phyloP scores from a whole-genome alignment of 2,329 filamentous ascomycete genomes.

The Biscogniauxia sp. region DNA sequence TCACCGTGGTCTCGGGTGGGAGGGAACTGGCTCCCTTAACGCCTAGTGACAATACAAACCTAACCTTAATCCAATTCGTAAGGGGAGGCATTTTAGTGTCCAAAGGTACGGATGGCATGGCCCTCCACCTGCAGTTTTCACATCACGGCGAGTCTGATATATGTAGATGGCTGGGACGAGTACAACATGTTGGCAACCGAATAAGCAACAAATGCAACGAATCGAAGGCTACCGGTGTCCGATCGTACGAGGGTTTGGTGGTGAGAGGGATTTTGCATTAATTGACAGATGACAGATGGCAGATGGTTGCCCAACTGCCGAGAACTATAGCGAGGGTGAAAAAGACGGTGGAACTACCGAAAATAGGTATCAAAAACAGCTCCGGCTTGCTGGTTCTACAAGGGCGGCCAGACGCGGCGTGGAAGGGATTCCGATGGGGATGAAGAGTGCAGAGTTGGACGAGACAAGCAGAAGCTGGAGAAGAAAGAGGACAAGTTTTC shows the following conservation, averaged over 20 bases:
- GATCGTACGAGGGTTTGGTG: background rate
- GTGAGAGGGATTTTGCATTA: background rate
- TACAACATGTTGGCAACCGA: background rate
- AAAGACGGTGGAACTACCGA: no score
- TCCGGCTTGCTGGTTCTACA: background rate
- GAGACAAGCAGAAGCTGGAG: background rate
- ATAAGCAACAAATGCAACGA: background rate
- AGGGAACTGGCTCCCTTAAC: background rate
- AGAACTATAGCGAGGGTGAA: background rate
- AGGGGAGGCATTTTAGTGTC: background rate
- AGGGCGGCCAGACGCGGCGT: background rate
- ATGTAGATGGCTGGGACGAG: background rate
- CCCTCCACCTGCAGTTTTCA: background rate
- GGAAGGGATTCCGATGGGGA: background rate
- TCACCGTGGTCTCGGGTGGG: background rate
- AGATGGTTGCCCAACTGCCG: background rate
- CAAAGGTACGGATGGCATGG: background rate
- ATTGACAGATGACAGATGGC: background rate
- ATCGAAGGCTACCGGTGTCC: background rate
- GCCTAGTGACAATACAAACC: background rate
- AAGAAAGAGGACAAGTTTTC: conserved; percentile 1
- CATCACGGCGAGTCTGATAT: background rate
- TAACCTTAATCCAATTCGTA: background rate
- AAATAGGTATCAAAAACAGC: background rate
- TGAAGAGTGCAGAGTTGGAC: background rate